Base-by-base conservation (phyloP, 116 monocot genomes). In the Dioscorea cayenensis region DNA sequence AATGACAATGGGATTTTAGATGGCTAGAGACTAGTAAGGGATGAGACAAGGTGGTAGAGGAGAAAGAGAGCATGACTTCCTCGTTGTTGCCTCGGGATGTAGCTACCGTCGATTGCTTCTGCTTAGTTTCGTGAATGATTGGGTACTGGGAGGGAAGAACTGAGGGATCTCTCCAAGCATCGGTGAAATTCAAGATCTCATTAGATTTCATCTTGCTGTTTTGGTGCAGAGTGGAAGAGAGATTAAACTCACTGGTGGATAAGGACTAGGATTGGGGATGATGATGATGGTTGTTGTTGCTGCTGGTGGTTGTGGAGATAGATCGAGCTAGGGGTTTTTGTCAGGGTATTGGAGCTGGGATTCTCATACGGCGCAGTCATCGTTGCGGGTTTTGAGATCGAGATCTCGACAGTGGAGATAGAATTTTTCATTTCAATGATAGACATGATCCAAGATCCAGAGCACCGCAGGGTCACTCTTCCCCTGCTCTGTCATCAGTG, bases 371-470 rank as follows among this genome's bases (percentile, higher is more conserved):
- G 73, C 64, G 77, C 4, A n/a, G n/a, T n/a, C n/a, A n/a, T n/a
- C n/a, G n/a, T n/a, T 50, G 43, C 60, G 22, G 77, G 65, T 36
- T 79, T 76, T 20, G 75, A n/a, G 28, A 72, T 68, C 0, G 80
- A 86, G 28, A 72, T 75, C 17, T 80, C 77, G 29, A 63, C 22
- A n/a, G n/a, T n/a, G n/a, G n/a, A n/a, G 32, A 73, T 66, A 28
- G 82, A 72, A 29, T 82, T 74, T 71, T 84, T 84, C 74, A 81
- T 73, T 68, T 79, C 82, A 28, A 73, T 69, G 17, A 62, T 4
- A 10, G 73, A 55, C 18, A 85, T n/a, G 86, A 75, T 85, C 85
- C n/a, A 83, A 67, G 62, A 83, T 77, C 83, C 85, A 85, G 22
- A 79, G 63, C 67, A 51, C 67, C 2, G 84, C 68, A 6, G 80